Conservation (phyloP, 768 basidiomycete species). For the Baorangia bicolor region DNA sequence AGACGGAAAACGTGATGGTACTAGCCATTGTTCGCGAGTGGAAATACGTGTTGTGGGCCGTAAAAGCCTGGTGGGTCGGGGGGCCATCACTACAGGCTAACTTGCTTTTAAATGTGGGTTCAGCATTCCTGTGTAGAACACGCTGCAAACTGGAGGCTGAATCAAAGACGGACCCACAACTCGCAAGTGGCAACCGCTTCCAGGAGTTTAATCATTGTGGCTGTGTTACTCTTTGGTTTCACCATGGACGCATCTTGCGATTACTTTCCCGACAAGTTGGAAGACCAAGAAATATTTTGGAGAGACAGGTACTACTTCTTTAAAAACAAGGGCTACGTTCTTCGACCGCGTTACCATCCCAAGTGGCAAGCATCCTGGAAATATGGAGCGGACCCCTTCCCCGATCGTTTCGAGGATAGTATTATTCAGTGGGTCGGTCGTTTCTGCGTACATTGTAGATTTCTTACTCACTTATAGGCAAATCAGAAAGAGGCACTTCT, state of each 20-base stretch:
- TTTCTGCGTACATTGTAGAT: neutral
- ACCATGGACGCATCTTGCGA: constrained; percentile 24
- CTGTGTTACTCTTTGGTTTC: constrained; percentile 13
- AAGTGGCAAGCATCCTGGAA: no score
- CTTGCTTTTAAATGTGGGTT: neutral
- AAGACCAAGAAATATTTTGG: constrained; percentile 33
- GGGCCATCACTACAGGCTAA: no score
- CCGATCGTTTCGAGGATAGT: constrained; percentile 4
- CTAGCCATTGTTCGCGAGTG: neutral
- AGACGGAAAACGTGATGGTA: neutral
- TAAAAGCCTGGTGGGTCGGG: neutral
- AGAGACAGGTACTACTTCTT: no score
- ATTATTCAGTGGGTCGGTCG: constrained; percentile 8
- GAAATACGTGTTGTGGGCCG: neutral
- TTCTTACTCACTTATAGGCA: neutral
- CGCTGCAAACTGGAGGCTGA: neutral
- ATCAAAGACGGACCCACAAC: no score
- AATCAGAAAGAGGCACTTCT: neutral
- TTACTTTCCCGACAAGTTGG: constrained; percentile 27
- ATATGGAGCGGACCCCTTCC: neutral
- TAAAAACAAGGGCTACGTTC: no score
- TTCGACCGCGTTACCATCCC: no score
- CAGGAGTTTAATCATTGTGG: no score
- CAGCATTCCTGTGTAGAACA: constrained; percentile 7
- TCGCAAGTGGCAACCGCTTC: no score